Percentiles rank a stretch among this genome's conserved stretches.
Evolutionary conservation across 2,329 filamentous ascomycete species (phyloP).

Genomic region (Claviceps purpurea): DNA sequence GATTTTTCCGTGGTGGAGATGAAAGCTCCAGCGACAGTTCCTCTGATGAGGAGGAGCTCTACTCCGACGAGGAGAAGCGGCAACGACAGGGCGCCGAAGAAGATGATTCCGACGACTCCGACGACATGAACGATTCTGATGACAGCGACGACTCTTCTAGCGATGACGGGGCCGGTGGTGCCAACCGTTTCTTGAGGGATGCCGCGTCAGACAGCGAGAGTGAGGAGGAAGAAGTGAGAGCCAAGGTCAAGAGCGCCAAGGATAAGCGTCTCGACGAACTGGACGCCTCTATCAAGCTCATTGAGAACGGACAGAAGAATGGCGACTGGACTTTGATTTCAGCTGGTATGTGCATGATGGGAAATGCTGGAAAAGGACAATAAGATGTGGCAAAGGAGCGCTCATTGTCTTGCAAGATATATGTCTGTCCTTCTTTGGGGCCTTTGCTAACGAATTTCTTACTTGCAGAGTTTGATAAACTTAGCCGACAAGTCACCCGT

Average conservation of each 20-base stretch:
- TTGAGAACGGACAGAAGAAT: constrained; percentile 96
- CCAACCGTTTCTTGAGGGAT: constrained; percentile 70
- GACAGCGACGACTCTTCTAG: constrained; percentile 44
- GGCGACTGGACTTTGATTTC: constrained; percentile 93
- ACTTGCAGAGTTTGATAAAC: constrained; percentile 73
- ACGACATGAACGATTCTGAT: constrained; percentile 33
- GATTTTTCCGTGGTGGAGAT: constrained; percentile 85
- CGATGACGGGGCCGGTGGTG: constrained; percentile 57
- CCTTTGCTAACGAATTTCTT: constrained; percentile 5
- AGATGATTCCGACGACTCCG: constrained; percentile 22
- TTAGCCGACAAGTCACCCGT: constrained; percentile 76
- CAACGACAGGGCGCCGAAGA: constrained; percentile 24
- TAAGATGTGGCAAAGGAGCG: not conserved
- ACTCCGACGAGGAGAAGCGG: constrained; percentile 38
- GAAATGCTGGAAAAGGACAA: not conserved
- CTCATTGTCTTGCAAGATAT: not conserved
- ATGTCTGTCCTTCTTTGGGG: not conserved
- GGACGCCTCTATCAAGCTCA: constrained; percentile 75
- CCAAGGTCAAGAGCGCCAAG: constrained; percentile 91
- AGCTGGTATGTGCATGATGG: constrained; percentile 46
- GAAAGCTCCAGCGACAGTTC: constrained; percentile 93
- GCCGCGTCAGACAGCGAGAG: constrained; percentile 63
- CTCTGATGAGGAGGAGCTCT: constrained; percentile 93
- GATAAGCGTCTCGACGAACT: constrained; percentile 94
- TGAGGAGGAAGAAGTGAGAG: constrained; percentile 74